Base-by-base conservation (phyloP, 768 basidiomycete species). In the Kwoniella pini region DNA sequence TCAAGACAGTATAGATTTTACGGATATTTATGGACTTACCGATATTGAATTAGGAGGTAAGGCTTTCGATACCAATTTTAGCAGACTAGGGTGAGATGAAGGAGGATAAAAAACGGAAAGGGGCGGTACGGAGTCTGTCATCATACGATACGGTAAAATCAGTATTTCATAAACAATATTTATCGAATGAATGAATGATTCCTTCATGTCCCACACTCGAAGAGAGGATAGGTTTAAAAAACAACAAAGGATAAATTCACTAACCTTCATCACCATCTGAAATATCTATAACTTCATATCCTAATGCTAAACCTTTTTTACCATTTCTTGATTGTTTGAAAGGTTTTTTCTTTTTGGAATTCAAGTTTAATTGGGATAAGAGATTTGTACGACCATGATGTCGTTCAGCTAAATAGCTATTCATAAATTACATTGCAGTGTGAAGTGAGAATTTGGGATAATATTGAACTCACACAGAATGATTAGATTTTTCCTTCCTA, bases 31-130 rank as follows among this genome's bases (percentile, higher is more conserved):
- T n/a, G n/a, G 85, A 81, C 27, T 65, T 36, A 75, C 69, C 2
- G 65, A 57, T 1, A 75, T 53, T 10, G 72, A 69, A 4, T 64
- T 60, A 1, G 91, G 87, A 1, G 90, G 89, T 24, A 93, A 78
- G 65, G 91, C 90, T 60, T 87, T 85, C 0, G 91, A 90, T 0
- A 95, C 69, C 28, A 95, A 78, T 12, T 85, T 79, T 1, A 86
- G 85, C 65, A 91, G 87, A 0, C 88, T 83, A 0, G 82, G 78
- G n/a, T 87, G 83, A 2, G 87, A 85, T 2, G 90, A 90, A 0
- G 92, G 91, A 9, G 92, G 87, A n/a, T 88, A 90, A 77, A 90
- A 94, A 48, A 97, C 85, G 12, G 93, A 95, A 38, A 96, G 78
- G 53, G 93, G 87, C 30, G 91, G 91, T 59, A 94, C 82, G 45